Evolutionary conservation across 352 stramenopile genomes (phyloP), one percentile per base, ranked within the genome.

Genomic region (Phytophthora tubulina): DNA sequence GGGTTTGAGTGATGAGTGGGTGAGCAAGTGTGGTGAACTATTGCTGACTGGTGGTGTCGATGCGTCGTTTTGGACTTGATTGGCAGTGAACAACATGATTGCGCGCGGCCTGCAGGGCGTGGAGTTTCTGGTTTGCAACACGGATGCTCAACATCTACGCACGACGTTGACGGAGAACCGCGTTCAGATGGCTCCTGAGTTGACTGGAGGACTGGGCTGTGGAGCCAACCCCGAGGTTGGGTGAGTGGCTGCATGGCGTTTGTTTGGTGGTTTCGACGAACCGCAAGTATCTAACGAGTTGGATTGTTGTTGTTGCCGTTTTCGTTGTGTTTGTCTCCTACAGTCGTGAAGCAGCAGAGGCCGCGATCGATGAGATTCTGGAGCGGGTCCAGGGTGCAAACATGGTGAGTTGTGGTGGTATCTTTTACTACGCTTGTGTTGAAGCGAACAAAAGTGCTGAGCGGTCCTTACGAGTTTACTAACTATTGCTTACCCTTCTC

Each of bases 121-220:
- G 31, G 88, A 96, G 63, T 96, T 96, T 49, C 75, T 97, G 38
- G 92, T 97, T 33, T 97, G 92, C 81, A 97, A 97, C 78, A 97
- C 92, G 44, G 92, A 97, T 53, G 89, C 92, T 39, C 92, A 97
- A 83, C 92, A 97, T 54, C 72, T 97, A 60, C 90, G 90, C 62
- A 97, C 90, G 56, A 97, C 89, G 13, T 71, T 97, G 39, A 97
- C 92, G 30, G 91, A 97, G 59, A 97, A 97, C 70, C 88, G 92
- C 51, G 79, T 97, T 66, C 92, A 97, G 69, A 96, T 96, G 89
- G 87, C 86, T 3, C 90, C 92, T 13, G 88, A 96, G 32, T 73
- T 97, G 62, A 97, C 92, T 45, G 83, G 90, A 48, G 89, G 89
- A 10, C 73, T 96, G 4, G 89, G 89, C 11, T 95, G 87, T 71